Evolutionary conservation across 495 filamentous ascomycete species (phyloP).

Genomic region (Tuber magnatum): DNA sequence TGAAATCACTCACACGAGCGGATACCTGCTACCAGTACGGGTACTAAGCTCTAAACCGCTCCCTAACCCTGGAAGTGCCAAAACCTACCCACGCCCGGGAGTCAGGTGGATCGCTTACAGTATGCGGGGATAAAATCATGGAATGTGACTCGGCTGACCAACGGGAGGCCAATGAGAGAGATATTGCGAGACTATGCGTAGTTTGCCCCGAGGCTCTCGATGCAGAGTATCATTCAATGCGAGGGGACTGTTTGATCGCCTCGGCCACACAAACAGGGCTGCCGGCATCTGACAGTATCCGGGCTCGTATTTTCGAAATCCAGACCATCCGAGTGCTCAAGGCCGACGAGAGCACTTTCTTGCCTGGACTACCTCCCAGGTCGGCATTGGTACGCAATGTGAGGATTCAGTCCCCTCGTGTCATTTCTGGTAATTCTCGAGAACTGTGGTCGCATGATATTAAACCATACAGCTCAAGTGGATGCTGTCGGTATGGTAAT

Average conservation of each 20-base stretch:
- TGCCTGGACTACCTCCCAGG: neutral
- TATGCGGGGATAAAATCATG: neutral
- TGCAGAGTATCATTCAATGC: neutral
- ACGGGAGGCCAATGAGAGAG: neutral
- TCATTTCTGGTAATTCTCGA: neutral
- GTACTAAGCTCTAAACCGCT: neutral
- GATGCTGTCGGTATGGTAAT: neutral
- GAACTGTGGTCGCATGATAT: neutral
- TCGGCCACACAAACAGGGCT: neutral
- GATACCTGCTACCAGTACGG: neutral
- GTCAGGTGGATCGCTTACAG: neutral
- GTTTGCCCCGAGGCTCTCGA: neutral
- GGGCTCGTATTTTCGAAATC: neutral
- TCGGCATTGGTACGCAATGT: neutral
- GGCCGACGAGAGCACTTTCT: neutral
- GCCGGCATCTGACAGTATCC: neutral
- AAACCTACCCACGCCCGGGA: neutral
- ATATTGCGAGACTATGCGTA: neutral
- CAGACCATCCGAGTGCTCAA: neutral
- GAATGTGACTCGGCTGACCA: neutral
- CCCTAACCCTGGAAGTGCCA: neutral
- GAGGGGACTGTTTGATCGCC: neutral
- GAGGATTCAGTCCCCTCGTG: neutral
- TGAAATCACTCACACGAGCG: neutral
- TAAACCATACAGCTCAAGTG: neutral